phyloP scores from a whole-genome alignment of 2,329 filamentous ascomycete species.

The Zasmidium cellare region DNA sequence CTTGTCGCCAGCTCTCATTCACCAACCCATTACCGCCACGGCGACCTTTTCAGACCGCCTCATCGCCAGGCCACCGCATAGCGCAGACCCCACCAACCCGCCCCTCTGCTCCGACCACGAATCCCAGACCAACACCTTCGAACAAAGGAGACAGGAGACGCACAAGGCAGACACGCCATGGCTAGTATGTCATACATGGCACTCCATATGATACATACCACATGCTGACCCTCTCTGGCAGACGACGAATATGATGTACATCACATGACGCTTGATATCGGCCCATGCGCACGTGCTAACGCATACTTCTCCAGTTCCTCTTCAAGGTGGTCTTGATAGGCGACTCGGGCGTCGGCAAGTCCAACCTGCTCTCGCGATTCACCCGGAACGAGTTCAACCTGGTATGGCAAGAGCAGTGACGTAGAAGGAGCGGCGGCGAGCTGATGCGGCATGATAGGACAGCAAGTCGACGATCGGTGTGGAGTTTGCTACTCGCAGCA shows the following conservation, averaged over 20 bases:
- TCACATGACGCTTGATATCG: neutral
- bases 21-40: neutral
- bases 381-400: constrained; percentile 99
- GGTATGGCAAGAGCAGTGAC: constrained; percentile 3
- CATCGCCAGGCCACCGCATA: neutral
- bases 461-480: constrained; percentile 99
- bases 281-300: constrained; percentile 5
- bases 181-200: neutral
- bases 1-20: neutral
- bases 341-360: constrained; percentile 99
- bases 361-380: constrained; percentile 97
- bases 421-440: neutral
- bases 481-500: constrained; percentile 97
- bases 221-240: constrained; percentile 1
- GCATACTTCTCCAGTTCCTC: constrained; percentile 69
- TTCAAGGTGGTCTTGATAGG: constrained; percentile 99
- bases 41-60: neutral
- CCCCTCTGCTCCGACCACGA: neutral
- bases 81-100: neutral
- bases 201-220: constrained; percentile 6
- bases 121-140: neutral
- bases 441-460: constrained; percentile 49
- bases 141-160: neutral
- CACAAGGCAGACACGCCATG: neutral
- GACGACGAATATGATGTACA: neutral